Base-by-base conservation (phyloP, 2,329 filamentous ascomycete species). In the Aschersonia sp. region DNA sequence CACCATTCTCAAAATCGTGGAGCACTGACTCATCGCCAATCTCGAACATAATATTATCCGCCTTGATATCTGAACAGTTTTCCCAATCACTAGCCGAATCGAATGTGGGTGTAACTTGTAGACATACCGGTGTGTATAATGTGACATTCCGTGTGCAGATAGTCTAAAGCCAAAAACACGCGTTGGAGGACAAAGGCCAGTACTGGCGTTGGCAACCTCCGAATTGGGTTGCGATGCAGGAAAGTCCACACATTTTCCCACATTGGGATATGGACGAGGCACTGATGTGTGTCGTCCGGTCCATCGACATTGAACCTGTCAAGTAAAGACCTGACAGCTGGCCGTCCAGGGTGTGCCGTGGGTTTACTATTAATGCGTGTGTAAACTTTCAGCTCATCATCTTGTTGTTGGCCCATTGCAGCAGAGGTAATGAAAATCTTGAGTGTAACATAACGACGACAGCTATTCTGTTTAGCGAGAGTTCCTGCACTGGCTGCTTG, bases 21-120 rank as follows among this genome's bases (percentile, higher is more conserved):
- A 69, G 66, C 8, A 69, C 59, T 0, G 63, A 63, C 43, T 70
- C 58, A 45, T 71, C 65, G 0, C 47, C 41, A 41, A 69, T 64
- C 6, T 59, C 59, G 32, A 70, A 60, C 61, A 73, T 66, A 39
- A 73, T 67, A 44, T 73, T 73, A 49, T 69, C 65, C 3, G 66
- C 63, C 50, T 68, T 70, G 32, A 73, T 68, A 53, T 66, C 68
- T 66, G 29, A 32, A 32, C 8, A 8, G 4, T 14, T 39, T 6
- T 31, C n/a, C 30, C 29, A 11, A 39, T n/a, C 14, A 31, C 7
- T 11, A 42, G 41, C 11, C 11, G n/a, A 12, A 42, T 39, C 12
- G n/a, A 14, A 8, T 10, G 7, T 10, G 41, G 8, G 7, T 29
- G 8, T 8, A 32, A 30, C 12, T 39, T n/a, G 11, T 9, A 31